Evolutionary conservation across 441 rosid species (phyloP).

Genomic region (Erodium chrysanthum): DNA sequence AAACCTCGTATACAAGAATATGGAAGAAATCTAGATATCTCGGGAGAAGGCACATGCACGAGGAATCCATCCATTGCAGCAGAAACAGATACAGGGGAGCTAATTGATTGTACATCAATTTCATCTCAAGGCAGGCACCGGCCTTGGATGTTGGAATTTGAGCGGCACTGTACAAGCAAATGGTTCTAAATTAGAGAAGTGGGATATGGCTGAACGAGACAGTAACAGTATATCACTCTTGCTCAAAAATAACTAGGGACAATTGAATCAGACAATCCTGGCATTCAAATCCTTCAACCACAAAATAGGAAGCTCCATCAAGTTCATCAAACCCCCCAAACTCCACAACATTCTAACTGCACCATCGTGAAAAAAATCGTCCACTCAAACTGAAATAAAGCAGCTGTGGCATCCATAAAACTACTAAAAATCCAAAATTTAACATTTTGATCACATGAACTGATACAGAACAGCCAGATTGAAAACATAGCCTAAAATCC

Average conservation of each 20-base stretch:
- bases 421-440: not conserved
- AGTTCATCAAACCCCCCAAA: not conserved
- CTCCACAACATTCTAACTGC: not conserved
- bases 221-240: not conserved
- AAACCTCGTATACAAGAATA: slow-evolving; percentile 69
- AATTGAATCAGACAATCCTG: not conserved
- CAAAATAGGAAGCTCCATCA: not conserved
- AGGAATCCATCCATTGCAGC: slow-evolving; percentile 74
- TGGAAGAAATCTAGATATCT: slow-evolving; percentile 75
- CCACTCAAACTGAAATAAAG: not conserved
- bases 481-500: not conserved
- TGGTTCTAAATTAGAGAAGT: slow-evolving; percentile 8
- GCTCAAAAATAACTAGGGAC: not conserved
- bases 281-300: not conserved
- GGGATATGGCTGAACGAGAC: not conserved
- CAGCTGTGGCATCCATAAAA: not conserved
- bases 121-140: slow-evolving; percentile 67
- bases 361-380: too few species aligned
- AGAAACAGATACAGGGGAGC: slow-evolving; percentile 67
- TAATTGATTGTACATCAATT: slow-evolving; percentile 68
- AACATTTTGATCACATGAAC: not conserved
- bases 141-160: slow-evolving; percentile 71
- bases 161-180: slow-evolving; percentile 47
- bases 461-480: not conserved
- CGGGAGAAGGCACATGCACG: slow-evolving; percentile 64